Evolutionary conservation across 305 asterid species (phyloP), one percentile per base, ranked within the genome.

Genomic region (Caryopteris hybrid): DNA sequence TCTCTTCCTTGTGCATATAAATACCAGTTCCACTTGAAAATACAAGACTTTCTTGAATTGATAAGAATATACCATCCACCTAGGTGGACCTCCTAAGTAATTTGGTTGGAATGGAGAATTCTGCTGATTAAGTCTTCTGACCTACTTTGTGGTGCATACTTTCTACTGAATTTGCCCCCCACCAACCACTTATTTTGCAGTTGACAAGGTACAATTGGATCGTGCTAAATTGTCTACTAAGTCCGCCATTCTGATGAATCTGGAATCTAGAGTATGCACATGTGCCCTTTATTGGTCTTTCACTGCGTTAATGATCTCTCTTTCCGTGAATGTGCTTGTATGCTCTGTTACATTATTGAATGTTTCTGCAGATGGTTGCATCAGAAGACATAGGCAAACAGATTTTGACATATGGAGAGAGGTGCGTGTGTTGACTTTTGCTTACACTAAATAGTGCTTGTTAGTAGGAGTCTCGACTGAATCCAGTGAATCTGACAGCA

Each of bases 371-470:
- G 98, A 83, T 77, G 88, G 85, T 89, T 71, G 85, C 80, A 59
- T 76, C 95, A 72, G 98, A 92, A 77, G 98, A 92, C 78, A 89
- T 89, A 6, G 98, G 96, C 50, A 85, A 89, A 82, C 98, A 89
- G 58, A 76, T 89, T 76, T 76, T 85, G 83, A 83, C 96, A 46
- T 89, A 84, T 48, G 92, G 95, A 61, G 86, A 86, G 79, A 92
- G 98, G 96, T 92, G 66, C 13, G 43, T 9, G 1, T 45, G 78
- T 63, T 23, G 16, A 12, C 33, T 69, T 42, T 31, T 56, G 56
- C 53, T 48, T 48, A 16, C 11, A 18, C 17, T 11, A 8, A 66
- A 25, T 38, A 31, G 33, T 36, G 29, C 9, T 48, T 69, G 17
- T 54, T 47, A 2, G 34, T 13, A 46, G 42, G 17, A 14, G 7